phyloP scores from a whole-genome alignment of 169 alveolate genomes.

The Plasmodium knowlesi region DNA sequence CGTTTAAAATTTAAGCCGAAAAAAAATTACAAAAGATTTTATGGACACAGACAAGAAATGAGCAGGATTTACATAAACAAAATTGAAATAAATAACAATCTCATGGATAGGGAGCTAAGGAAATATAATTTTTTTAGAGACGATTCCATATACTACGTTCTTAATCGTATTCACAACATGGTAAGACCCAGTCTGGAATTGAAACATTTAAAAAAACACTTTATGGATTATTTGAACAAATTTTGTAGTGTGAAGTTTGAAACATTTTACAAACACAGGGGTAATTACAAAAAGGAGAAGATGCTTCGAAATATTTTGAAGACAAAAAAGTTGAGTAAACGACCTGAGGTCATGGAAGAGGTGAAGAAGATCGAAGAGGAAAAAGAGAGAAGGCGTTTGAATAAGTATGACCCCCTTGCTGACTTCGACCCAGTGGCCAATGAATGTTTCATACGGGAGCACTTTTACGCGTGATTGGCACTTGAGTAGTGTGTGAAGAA shows the following conservation, averaged over 20 bases:
- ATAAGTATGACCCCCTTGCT: slow-evolving; percentile 58
- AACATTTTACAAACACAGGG: slow-evolving; percentile 70
- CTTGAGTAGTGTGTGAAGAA: neutral
- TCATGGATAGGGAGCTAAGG: slow-evolving; percentile 32
- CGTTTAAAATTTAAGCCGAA: slow-evolving; percentile 85
- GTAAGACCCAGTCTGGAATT: slow-evolving; percentile 66
- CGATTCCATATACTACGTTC: slow-evolving; percentile 43
- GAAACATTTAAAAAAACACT: slow-evolving; percentile 36
- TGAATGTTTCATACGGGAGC: slow-evolving; percentile 37
- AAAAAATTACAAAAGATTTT: slow-evolving; percentile 84
- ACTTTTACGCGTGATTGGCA: slow-evolving; percentile 18
- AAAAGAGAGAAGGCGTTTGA: slow-evolving; percentile 32
- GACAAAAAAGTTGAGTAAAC: slow-evolving; percentile 68
- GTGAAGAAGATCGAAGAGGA: slow-evolving; percentile 62
- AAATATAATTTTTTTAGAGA: slow-evolving; percentile 68
- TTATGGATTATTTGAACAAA: slow-evolving; percentile 38
- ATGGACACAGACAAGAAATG: slow-evolving; percentile 86
- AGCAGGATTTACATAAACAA: slow-evolving; percentile 81
- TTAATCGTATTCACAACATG: slow-evolving; percentile 69
- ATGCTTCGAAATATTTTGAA: slow-evolving; percentile 66
- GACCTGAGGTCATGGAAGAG: slow-evolving; percentile 71
- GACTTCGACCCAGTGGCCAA: slow-evolving; percentile 73
- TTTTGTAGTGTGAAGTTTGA: slow-evolving; percentile 63
- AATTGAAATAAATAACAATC: slow-evolving; percentile 61
- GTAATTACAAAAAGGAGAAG: slow-evolving; percentile 61